Evolutionary conservation across 805 yeast genomes (phyloP).

Genomic region (Suhomyces faveliae): DNA sequence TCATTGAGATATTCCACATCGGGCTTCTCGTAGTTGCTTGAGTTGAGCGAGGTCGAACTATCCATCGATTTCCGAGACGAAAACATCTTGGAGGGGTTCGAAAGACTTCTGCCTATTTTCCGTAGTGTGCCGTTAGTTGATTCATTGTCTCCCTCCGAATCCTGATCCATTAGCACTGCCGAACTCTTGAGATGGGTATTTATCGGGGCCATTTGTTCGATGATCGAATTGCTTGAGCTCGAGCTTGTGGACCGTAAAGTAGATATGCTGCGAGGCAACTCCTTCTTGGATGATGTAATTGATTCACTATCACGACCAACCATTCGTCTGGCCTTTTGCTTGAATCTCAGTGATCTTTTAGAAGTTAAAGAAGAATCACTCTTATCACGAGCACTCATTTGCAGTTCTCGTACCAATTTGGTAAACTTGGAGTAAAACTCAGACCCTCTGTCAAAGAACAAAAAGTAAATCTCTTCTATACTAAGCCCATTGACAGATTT

Average conservation of each 20-base stretch:
- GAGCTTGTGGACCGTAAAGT: constrained; percentile 12
- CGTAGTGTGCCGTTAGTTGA: constrained; percentile 8
- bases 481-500: background rate
- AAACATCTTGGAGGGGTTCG: constrained; percentile 20
- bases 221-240: constrained; percentile 10
- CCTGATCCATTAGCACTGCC: background rate
- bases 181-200: constrained; percentile 10
- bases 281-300: background rate
- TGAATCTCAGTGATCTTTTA: constrained; percentile 1
- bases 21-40: constrained; percentile 3
- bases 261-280: constrained; percentile 13
- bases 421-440: constrained; percentile 42
- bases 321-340: constrained; percentile 10
- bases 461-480: constrained; percentile 66
- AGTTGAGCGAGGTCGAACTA: background rate
- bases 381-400: constrained; percentile 4
- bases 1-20: constrained; percentile 8
- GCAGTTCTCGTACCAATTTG: constrained; percentile 19
- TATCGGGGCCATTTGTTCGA: constrained; percentile 13
- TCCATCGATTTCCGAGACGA: constrained; percentile 7
- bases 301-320: constrained; percentile 7
- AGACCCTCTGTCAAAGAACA: constrained; percentile 57
- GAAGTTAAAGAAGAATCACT: constrained; percentile 5
- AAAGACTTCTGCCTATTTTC: constrained; percentile 18
- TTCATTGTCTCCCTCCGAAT: background rate